phyloP scores from a whole-genome alignment of 2,329 filamentous ascomycete species.

The Neurospora crassa region DNA sequence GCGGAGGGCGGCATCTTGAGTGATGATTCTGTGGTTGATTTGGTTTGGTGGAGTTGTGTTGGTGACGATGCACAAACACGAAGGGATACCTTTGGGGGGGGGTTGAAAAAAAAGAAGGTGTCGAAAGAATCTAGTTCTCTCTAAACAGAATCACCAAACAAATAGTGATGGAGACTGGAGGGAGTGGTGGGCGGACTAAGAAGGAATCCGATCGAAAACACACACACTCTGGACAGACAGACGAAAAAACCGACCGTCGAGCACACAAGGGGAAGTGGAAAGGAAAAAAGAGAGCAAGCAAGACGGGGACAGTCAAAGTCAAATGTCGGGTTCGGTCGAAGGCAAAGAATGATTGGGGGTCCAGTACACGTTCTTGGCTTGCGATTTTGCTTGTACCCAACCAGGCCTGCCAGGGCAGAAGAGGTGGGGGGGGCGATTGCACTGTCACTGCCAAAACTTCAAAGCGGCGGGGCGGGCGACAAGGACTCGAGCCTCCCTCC shows the following conservation, averaged over 20 bases:
- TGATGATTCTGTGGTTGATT: neutral
- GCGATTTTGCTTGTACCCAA: neutral
- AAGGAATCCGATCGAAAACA: neutral
- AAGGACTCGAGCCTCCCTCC: neutral
- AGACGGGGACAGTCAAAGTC: conserved; percentile 14
- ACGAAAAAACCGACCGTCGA: neutral
- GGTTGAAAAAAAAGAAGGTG: neutral
- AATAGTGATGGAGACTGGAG: conserved; percentile 4
- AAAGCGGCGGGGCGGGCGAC: neutral
- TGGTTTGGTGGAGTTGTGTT: neutral
- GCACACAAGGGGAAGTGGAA: conserved; percentile 4
- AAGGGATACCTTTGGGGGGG: neutral
- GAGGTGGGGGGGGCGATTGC: neutral
- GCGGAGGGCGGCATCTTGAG: conserved; percentile 52
- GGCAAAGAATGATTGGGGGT: neutral
- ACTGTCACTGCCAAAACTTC: neutral
- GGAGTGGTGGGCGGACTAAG: conserved; percentile 7
- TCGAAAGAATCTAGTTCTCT: neutral
- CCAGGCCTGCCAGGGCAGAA: neutral
- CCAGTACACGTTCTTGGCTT: neutral
- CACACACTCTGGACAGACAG: neutral
- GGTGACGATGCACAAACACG: conserved; percentile 1
- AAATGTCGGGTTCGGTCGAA: conserved; percentile 3
- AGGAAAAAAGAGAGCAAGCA: conserved; percentile 1
- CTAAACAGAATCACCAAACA: conserved; percentile 8